These are phyloP conservation scores for Boechera divaricarpa DNA, from an alignment of 345 rosid genomes.

Conservation along the genomic window DNA sequence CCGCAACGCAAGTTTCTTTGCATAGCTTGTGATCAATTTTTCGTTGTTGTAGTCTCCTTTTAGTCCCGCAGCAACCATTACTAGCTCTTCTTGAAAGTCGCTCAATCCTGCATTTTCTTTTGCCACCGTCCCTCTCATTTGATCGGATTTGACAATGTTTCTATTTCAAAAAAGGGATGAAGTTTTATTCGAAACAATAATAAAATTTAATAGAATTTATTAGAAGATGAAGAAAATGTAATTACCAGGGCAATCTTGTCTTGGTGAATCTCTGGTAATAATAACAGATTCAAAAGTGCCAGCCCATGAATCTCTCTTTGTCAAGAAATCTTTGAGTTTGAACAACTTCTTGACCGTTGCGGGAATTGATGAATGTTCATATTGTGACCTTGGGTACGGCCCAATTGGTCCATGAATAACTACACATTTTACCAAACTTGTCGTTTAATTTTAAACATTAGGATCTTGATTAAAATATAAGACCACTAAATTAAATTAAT, in stretches of 20 bases:
- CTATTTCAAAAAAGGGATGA: constrained; percentile 37
- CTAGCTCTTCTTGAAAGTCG: constrained; percentile 74
- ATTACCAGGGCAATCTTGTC: constrained; percentile 60
- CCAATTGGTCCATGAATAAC: constrained; percentile 58
- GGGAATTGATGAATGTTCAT: constrained; percentile 64
- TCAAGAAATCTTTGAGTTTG: constrained; percentile 54
- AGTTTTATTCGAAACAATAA: neutral
- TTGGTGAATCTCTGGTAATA: constrained; percentile 50
- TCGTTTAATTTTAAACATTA: neutral
- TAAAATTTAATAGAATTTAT: neutral
- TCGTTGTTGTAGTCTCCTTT: constrained; percentile 66
- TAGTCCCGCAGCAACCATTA: constrained; percentile 63
- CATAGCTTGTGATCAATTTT: constrained; percentile 55
- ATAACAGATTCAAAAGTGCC: constrained; percentile 58
- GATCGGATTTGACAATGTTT: constrained; percentile 53
- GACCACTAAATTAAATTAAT: neutral
- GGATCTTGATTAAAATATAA: neutral
- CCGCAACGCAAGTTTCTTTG: constrained; percentile 60
- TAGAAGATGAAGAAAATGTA: neutral
- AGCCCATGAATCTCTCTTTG: constrained; percentile 68
- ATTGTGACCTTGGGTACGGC: constrained; percentile 55
- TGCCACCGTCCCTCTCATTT: constrained; percentile 50
- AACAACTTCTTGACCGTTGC: constrained; percentile 62
- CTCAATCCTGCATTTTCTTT: constrained; percentile 56
- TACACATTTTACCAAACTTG: constrained; percentile 28